These are phyloP conservation scores for Angomonas desouzai DNA, from an alignment of 208 protist genomes.

Conservation along the genomic window DNA sequence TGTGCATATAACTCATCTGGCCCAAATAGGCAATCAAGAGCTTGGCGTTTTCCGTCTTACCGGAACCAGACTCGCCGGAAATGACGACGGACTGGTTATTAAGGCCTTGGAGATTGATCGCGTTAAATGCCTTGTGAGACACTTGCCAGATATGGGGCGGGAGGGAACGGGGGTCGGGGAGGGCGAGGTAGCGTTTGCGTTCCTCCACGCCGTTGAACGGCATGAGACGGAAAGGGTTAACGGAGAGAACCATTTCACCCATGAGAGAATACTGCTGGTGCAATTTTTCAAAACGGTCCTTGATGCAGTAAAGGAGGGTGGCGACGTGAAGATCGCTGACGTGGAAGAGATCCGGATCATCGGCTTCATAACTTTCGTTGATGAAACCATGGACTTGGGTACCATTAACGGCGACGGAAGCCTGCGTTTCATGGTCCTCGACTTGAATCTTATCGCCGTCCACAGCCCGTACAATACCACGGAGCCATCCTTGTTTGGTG, in stretches of 20 bases:
- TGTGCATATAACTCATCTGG: constrained; percentile 74
- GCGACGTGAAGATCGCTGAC: constrained; percentile 89
- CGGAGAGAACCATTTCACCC: constrained; percentile 91
- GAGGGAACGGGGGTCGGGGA: constrained; percentile 42
- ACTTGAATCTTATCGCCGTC: constrained; percentile 51
- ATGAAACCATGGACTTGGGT: constrained; percentile 74
- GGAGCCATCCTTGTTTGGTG: constrained; percentile 70
- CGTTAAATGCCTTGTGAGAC: constrained; percentile 78
- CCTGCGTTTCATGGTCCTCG: constrained; percentile 26
- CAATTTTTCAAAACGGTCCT: constrained; percentile 77
- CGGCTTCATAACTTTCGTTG: constrained; percentile 61
- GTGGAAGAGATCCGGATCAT: constrained; percentile 76
- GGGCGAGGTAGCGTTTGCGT: constrained; percentile 68
- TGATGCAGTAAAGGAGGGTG: constrained; percentile 88
- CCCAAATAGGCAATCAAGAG: constrained; percentile 86
- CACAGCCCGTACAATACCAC: constrained; percentile 41
- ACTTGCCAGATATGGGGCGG: constrained; percentile 92
- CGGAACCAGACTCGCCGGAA: constrained; percentile 94
- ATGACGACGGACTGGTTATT: constrained; percentile 91
- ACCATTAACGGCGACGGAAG: constrained; percentile 25
- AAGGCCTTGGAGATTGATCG: constrained; percentile 64
- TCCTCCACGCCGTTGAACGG: constrained; percentile 72
- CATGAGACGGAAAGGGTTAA: constrained; percentile 92
- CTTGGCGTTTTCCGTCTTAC: constrained; percentile 94
- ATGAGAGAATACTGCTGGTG: constrained; percentile 89